Conservation (phyloP, 2,329 filamentous ascomycete species). For the Xenoacremonium recifei region DNA sequence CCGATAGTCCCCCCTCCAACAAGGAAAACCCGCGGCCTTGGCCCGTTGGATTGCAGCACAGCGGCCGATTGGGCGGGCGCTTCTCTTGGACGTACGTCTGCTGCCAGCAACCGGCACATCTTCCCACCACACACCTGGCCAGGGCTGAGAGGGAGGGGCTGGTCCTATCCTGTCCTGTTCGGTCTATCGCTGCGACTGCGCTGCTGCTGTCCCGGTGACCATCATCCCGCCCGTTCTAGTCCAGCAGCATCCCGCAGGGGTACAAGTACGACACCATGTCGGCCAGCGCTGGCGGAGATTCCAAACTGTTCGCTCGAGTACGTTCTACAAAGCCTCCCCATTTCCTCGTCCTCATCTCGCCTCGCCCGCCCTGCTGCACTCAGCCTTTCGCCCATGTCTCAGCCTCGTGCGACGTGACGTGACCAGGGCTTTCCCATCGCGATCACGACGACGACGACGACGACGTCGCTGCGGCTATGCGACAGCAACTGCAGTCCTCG, state of each 20-base stretch:
- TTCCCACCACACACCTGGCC: constrained; percentile 12
- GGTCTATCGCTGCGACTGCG: too few relatives aligned
- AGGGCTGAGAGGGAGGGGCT: constrained; percentile 23
- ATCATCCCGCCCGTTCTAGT: constrained; percentile 1
- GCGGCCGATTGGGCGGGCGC: constrained; percentile 24
- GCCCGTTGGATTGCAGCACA: constrained; percentile 16
- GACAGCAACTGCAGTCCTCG: too few relatives aligned
- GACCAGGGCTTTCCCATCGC: constrained; percentile 7
- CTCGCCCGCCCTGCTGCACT: too few relatives aligned
- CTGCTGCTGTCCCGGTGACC: too few relatives aligned
- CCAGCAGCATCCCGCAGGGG: constrained; percentile 16
- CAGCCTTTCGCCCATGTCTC: constrained; percentile 13
- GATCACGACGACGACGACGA: constrained; percentile 24
- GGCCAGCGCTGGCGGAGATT: constrained; percentile 70
- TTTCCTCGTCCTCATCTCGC: too few relatives aligned
- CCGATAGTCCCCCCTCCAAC: constrained; percentile 16
- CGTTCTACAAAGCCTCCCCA: constrained; percentile 74
- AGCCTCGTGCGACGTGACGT: constrained; percentile 14
- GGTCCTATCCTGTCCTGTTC: constrained; percentile 9
- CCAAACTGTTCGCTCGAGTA: constrained; percentile 98
- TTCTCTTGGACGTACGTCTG: too few relatives aligned
- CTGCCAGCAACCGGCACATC: constrained; percentile 11
- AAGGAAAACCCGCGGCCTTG: constrained; percentile 15
- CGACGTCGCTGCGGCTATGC: too few relatives aligned
- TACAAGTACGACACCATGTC: constrained; percentile 48